These are phyloP conservation scores for Amoebophrya sp. DNA, from an alignment of 169 alveolate genomes.

Conservation along the genomic window DNA sequence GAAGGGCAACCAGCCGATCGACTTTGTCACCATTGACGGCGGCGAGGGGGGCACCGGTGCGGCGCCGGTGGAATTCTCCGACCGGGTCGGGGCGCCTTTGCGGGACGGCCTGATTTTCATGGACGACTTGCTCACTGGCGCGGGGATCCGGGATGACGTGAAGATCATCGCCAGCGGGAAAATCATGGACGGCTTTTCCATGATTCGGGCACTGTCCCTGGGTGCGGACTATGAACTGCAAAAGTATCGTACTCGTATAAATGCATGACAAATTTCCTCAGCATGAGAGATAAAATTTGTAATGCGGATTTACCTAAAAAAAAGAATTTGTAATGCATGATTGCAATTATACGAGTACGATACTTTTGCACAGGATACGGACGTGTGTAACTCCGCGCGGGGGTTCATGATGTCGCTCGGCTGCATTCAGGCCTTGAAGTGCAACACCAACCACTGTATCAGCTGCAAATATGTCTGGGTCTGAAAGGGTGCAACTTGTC, in stretches of 20 bases:
- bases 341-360: too few relatives aligned
- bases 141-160: not conserved
- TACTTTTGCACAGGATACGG: not conserved
- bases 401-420: not conserved
- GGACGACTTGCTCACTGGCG: not conserved
- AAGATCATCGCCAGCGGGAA: not conserved
- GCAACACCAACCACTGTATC: not conserved
- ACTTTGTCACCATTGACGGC: conserved; percentile 19
- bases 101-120: not conserved
- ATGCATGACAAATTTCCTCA: too few relatives aligned
- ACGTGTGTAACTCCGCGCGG: not conserved
- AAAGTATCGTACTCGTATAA: too few relatives aligned
- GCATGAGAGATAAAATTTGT: too few relatives aligned
- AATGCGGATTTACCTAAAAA: too few relatives aligned
- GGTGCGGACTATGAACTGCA: not conserved
- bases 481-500: too few relatives aligned
- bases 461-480: too few relatives aligned
- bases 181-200: not conserved
- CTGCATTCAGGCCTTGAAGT: not conserved
- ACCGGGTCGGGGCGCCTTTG: not conserved
- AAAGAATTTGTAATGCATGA: too few relatives aligned
- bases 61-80: not conserved
- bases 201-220: not conserved
- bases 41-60: conserved; percentile 24
- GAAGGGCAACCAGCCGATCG: not conserved